Conservation (phyloP, 2,329 filamentous ascomycete species). For the Penicillium griseofulvum region DNA sequence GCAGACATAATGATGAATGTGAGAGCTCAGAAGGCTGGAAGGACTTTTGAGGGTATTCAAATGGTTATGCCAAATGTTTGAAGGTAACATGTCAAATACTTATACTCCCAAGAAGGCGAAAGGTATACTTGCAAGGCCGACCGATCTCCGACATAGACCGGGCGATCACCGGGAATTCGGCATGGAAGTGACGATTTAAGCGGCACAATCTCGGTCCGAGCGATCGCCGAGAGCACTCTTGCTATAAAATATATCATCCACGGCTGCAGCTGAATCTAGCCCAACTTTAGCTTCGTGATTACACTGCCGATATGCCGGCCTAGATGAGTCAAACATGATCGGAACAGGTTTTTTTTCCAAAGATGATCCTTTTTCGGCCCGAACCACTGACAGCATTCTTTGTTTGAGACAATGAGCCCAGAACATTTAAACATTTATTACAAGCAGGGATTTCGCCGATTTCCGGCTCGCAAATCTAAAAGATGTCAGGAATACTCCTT, state of each 20-base stretch:
- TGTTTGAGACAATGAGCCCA: no score
- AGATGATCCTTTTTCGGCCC: neutral
- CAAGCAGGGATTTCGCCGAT: no score
- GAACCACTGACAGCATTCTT: no score
- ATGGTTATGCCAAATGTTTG: neutral
- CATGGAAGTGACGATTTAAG: neutral
- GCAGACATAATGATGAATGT: constrained; percentile 7
- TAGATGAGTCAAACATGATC: neutral
- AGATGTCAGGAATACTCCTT: no score
- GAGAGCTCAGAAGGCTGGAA: neutral
- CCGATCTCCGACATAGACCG: constrained; percentile 19
- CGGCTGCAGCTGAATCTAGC: neutral
- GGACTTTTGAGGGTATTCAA: neutral
- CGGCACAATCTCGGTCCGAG: neutral
- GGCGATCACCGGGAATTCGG: neutral
- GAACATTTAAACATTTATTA: no score
- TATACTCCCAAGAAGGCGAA: constrained; percentile 6
- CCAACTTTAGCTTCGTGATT: neutral
- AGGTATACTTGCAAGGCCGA: constrained; percentile 10
- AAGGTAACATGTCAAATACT: constrained; percentile 1
- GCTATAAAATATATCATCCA: no score
- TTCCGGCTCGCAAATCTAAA: no score
- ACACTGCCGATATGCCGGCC: neutral
- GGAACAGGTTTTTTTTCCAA: neutral
- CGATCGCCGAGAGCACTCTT: neutral